Conservation (phyloP, 768 basidiomycete genomes). For the Calvatia gigantea region DNA sequence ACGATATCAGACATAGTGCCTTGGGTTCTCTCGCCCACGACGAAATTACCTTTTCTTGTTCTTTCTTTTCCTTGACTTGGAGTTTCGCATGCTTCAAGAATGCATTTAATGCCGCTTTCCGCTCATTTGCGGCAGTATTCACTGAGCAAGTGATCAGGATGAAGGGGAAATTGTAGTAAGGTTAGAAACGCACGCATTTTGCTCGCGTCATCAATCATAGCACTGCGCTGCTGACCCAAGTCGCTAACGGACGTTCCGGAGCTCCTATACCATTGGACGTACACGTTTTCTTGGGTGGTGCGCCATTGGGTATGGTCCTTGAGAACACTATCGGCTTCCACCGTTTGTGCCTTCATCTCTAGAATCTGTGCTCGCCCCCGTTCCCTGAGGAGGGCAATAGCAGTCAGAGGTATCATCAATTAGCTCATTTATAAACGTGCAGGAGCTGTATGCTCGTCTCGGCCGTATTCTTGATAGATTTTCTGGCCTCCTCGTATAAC, state of each 20-base stretch:
- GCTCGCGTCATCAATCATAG: slow-evolving; percentile 31
- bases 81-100: slow-evolving; percentile 30
- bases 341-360: slow-evolving; percentile 25
- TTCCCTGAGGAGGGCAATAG: slow-evolving; percentile 22
- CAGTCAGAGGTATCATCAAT: background rate
- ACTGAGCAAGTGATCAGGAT: background rate
- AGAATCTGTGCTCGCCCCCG: slow-evolving; percentile 23
- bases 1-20: background rate
- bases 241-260: slow-evolving; percentile 28
- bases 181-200: slow-evolving; percentile 29
- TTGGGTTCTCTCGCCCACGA: background rate
- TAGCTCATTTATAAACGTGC: slow-evolving; percentile 2
- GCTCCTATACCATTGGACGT: slow-evolving; percentile 11
- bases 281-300: background rate
- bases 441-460: background rate
- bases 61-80: slow-evolving; percentile 30
- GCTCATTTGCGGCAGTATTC: slow-evolving; percentile 26
- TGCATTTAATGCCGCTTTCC: slow-evolving; percentile 25
- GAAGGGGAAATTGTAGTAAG: background rate
- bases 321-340: slow-evolving; percentile 21
- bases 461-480: slow-evolving; percentile 24
- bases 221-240: slow-evolving; percentile 30
- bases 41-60: slow-evolving; percentile 30
- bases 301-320: slow-evolving; percentile 18
- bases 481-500: slow-evolving; percentile 31